Base-by-base conservation (phyloP, 352 stramenopile genomes). In the Phytophthora hybrid region DNA sequence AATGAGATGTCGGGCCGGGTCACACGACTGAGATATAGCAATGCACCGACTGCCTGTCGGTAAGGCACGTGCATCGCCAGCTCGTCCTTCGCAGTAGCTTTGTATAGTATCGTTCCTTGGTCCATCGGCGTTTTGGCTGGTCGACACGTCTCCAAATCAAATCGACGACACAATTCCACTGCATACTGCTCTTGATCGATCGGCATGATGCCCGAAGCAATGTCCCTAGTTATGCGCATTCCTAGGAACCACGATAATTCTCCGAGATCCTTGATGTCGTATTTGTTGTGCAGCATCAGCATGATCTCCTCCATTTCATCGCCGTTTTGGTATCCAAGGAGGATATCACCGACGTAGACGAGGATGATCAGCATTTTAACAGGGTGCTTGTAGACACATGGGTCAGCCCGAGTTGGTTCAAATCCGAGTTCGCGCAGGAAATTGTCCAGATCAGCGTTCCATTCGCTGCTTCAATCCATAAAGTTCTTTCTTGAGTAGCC, bases 131-230 rank as follows among this genome's bases (percentile, higher is more conserved):
- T 55, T 9, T 34, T 8, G 1, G 21, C 8, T 1, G 9, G n/a
- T 23, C 62, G 52, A 23, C 52, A 69, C 4, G 16, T 56, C 5
- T 61, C 37, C 51, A 69, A 14, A 7, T 31, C 61, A 23, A 67
- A 67, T 55, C 61, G 47, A 3, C 59, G 18, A 9, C 32, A 54
- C 1, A 67, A 7, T 39, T 60, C 61, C 10, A 7, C 16, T 4
- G 39, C 62, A 7, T 62, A 62, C 18, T 69, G 62, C 23, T 56
- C 62, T 69, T 69, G 34, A 23, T 61, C 52, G 37, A 62, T 55
- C 3, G n/a, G 14, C 13, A 62, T 55, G 5, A 13, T 34, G 2
- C 19, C 11, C 1, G 10, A 5, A 5, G 37, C 37, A 4, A 55
- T 21, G 26, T 57, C 37, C 1, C 32, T n/a, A 3, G 3, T 19